A percentile compares a stretch with the other conserved stretches of the same genome.
Evolutionary conservation across 352 stramenopile species (phyloP).

Genomic region (Globisporangium mamillatum): DNA sequence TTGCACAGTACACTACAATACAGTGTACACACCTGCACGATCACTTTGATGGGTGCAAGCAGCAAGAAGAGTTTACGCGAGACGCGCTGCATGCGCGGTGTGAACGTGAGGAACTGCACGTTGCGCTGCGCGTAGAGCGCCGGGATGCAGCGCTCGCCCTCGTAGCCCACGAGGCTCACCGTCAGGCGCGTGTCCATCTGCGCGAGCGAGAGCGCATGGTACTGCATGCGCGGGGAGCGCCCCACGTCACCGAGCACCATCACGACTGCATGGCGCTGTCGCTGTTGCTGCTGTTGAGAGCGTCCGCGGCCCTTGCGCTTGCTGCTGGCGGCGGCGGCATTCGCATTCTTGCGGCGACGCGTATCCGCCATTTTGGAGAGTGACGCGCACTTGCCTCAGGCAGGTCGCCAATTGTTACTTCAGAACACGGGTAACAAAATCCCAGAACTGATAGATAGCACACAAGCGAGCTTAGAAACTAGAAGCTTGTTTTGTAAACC

Average conservation of each 20-base stretch:
- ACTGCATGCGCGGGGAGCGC: conserved; percentile 98
- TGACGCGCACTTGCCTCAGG: neutral
- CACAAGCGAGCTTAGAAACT: too few species aligned
- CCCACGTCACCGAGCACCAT: conserved; percentile 95
- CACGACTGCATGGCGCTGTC: conserved; percentile 75
- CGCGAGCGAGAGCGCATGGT: conserved; percentile 96
- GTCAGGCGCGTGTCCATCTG: conserved; percentile 49
- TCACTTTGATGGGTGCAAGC: conserved; percentile 83
- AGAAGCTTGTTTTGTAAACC: too few species aligned
- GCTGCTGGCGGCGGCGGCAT: neutral
- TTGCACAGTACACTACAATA: neutral
- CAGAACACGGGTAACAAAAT: too few species aligned
- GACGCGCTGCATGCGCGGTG: conserved; percentile 56
- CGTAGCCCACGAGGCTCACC: conserved; percentile 94
- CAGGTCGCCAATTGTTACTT: too few species aligned
- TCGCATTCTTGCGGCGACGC: conserved; percentile 7
- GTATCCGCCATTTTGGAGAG: conserved; percentile 4
- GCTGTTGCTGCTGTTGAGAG: neutral
- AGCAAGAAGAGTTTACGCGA: conserved; percentile 69
- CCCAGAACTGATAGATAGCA: too few species aligned
- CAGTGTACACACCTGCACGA: conserved; percentile 37
- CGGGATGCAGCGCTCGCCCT: conserved; percentile 86
- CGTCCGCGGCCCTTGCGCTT: conserved; percentile 6
- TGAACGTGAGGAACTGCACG: conserved; percentile 77
- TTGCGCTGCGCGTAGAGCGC: conserved; percentile 58